These are phyloP conservation scores for Theileria orientalis DNA, from an alignment of 169 alveolate species.

Conservation along the genomic window DNA sequence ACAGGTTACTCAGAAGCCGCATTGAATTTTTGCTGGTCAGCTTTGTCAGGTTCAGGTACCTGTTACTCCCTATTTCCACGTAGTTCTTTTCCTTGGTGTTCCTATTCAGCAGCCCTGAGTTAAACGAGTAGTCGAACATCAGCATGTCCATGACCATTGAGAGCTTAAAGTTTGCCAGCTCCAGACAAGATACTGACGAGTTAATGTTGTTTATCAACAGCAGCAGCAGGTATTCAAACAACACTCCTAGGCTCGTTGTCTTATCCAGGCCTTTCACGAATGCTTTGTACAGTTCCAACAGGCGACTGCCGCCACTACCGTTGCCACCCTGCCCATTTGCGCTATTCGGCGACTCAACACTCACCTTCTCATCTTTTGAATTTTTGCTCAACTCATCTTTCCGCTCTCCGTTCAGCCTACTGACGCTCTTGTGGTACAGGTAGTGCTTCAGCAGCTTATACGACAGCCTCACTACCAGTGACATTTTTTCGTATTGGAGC, in stretches of 20 bases:
- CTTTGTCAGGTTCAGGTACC: background rate
- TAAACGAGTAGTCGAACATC: conserved; percentile 42
- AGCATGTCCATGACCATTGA: conserved; percentile 58
- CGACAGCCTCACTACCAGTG: conserved; percentile 47
- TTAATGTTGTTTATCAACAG: conserved; percentile 29
- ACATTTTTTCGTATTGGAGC: conserved; percentile 45
- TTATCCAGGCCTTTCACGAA: background rate
- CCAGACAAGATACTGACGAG: conserved; percentile 45
- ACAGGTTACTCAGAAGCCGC: background rate
- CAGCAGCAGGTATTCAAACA: conserved; percentile 26
- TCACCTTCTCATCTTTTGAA: background rate
- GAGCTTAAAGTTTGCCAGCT: conserved; percentile 59
- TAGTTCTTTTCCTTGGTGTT: background rate
- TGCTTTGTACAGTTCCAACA: background rate
- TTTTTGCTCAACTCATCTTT: background rate
- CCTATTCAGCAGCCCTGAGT: conserved; percentile 12
- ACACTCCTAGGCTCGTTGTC: background rate
- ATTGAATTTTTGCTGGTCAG: background rate
- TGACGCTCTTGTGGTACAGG: background rate
- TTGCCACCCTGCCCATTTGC: conserved; percentile 6
- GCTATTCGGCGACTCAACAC: background rate
- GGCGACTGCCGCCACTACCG: too few species aligned
- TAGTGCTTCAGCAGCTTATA: background rate
- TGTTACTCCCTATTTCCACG: background rate
- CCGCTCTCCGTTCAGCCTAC: background rate